Conservation (phyloP, 1,284 basidiomycete genomes). For the Phlebopus sp. region DNA sequence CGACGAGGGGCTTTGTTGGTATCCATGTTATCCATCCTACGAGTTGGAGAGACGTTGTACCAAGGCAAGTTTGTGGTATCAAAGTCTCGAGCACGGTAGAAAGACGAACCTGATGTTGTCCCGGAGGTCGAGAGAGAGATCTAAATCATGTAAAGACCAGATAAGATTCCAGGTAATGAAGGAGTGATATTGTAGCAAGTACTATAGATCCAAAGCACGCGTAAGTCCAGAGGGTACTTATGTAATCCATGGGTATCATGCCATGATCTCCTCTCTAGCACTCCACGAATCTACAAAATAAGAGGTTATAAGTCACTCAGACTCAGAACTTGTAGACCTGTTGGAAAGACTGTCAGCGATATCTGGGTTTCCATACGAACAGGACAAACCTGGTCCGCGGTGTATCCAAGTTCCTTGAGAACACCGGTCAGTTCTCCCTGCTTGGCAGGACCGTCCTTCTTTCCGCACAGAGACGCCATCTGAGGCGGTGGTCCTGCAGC, state of each 20-base stretch:
- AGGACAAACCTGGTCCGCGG: conserved; percentile 65
- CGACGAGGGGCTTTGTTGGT: conserved; percentile 17
- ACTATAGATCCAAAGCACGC: too few relatives aligned
- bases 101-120: conserved; percentile 5
- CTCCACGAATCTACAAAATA: neutral
- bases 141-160: conserved; percentile 12
- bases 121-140: conserved; percentile 15
- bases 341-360: conserved; percentile 10
- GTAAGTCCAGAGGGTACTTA: conserved; percentile 26
- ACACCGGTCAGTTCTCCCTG: conserved; percentile 85
- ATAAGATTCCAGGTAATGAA: conserved; percentile 8
- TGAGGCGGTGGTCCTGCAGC: conserved; percentile 78
- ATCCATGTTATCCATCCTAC: conserved; percentile 28
- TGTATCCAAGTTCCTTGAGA: conserved; percentile 87
- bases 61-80: conserved; percentile 9
- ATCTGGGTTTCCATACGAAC: neutral
- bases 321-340: conserved; percentile 60
- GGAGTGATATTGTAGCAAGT: conserved; percentile 16
- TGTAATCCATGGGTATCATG: conserved; percentile 25
- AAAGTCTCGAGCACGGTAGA: conserved; percentile 3
- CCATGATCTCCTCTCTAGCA: neutral
- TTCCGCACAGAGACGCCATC: conserved; percentile 75
- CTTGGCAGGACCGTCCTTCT: conserved; percentile 68
- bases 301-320: conserved; percentile 22
- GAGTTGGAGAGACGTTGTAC: conserved; percentile 1